Conservation (phyloP, 202 grass and related monocot genomes). For the Zizania palustris region DNA sequence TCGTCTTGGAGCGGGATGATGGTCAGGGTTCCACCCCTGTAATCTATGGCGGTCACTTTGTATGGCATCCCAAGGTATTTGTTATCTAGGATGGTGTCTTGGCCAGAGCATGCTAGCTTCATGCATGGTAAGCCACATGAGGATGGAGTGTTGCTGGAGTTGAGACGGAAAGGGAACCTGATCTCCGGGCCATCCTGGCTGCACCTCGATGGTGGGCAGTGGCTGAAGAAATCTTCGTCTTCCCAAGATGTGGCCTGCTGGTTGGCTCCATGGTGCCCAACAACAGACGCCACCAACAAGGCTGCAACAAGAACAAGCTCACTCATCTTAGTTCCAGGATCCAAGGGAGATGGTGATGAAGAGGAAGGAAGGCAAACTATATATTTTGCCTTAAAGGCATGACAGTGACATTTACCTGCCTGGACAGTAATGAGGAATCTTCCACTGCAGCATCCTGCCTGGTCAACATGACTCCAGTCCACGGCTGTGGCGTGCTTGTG, state of each 20-base stretch:
- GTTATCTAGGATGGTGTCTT: constrained; percentile 38
- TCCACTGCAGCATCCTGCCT: too few species aligned
- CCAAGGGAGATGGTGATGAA: too few species aligned
- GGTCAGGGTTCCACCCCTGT: neutral
- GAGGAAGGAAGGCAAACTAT: too few species aligned
- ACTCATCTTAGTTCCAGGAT: too few species aligned
- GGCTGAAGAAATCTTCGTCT: neutral
- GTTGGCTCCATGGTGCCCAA: neutral
- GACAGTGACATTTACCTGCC: too few species aligned
- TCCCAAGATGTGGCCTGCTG: neutral
- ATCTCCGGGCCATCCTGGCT: constrained; percentile 32
- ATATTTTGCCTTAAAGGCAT: too few species aligned
- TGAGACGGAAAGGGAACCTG: constrained; percentile 33
- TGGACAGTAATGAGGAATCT: too few species aligned
- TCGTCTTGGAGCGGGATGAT: neutral
- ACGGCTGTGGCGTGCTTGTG: too few species aligned
- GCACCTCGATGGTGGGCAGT: constrained; percentile 30
- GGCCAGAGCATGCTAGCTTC: constrained; percentile 41
- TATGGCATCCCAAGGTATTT: neutral
- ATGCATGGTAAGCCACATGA: constrained; percentile 35
- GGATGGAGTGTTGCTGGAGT: neutral
- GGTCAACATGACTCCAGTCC: too few species aligned
- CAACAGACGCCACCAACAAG: neutral
- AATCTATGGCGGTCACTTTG: constrained; percentile 39
- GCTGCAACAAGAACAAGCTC: neutral